Evolutionary conservation across 1,284 basidiomycete species (phyloP).

Genomic region (Earliella scabrosa): DNA sequence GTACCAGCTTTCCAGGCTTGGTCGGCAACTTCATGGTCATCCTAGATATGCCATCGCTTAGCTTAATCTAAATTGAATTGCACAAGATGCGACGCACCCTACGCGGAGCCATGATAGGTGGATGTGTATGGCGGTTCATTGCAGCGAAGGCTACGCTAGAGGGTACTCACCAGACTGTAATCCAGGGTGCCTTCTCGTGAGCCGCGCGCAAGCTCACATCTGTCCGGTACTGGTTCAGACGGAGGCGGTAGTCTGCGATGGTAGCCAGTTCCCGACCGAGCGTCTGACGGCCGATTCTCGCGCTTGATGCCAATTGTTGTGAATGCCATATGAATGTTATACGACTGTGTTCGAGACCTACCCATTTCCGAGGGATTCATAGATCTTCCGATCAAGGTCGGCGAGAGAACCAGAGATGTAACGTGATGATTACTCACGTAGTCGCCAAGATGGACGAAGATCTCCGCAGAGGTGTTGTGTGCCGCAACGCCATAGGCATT

Average conservation of each 20-base stretch:
- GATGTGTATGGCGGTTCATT: too few species aligned
- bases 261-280: conserved; percentile 63
- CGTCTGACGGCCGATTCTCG: conserved; percentile 49
- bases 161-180: conserved; percentile 57
- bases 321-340: too few species aligned
- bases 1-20: conserved; percentile 70
- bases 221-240: conserved; percentile 63
- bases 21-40: conserved; percentile 69
- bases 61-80: too few species aligned
- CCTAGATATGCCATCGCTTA: too few species aligned
- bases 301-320: conserved; percentile 36
- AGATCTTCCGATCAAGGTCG: conserved; percentile 41
- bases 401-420: too few species aligned
- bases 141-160: too few species aligned
- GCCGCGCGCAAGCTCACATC: conserved; percentile 54
- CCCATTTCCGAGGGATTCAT: conserved; percentile 54
- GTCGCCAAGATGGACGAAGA: conserved; percentile 69
- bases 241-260: conserved; percentile 64
- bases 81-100: too few species aligned
- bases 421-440: conserved; percentile 60
- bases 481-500: conserved; percentile 69
- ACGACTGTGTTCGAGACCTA: too few species aligned
- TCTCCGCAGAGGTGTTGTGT: conserved; percentile 58
- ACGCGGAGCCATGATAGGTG: too few species aligned
- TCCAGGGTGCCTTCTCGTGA: conserved; percentile 60